Base-by-base conservation (phyloP, 1,284 basidiomycete species). In the Vanrija humicola region DNA sequence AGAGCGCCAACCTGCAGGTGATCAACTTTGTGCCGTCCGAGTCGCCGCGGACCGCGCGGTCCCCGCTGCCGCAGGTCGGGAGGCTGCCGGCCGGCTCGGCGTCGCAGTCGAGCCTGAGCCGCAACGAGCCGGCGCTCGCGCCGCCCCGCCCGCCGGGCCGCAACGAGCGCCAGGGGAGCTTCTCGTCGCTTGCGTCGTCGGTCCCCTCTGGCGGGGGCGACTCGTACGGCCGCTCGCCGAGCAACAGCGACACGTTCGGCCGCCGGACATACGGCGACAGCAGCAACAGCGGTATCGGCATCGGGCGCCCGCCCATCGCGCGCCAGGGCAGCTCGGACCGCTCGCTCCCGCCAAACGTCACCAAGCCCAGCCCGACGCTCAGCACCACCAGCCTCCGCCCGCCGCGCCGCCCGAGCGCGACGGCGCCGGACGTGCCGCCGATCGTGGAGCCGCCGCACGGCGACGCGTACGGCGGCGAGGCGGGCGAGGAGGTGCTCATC, bases 1-100 rank as follows among this genome's bases (percentile, higher is more conserved):
- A 82, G 81, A 26, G 68, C 6, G 76, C 77, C 1, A 34, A 34
- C 34, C 34, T 34, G 9, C 9, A 8, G 9, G 54, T 79, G 50
- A 67, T 76, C 54, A 72, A 72, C 46, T 75, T 77, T 46, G 55
- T 15, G 18, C 47, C 39, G 49, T 25, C 47, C 23, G 38, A 48
- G 38, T 48, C 38, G 7, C 40, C 15, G 23, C 47, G 62, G 9
- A 38, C 49, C 25, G 50, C 49, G n/a, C 58, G 58, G 1, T 59
- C 54, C 14, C 59, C 60, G 2, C 62, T 61, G 16, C 48, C 38
- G 12, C 16, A 19, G 21, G 56, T 23, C 49, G 56, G 43, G 55
- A 57, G 10, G 52, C 53, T 18, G 16, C 51, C 21, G 23, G 28
- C 16, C 48, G 55, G 38, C 46, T 50, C 44, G 54, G 51, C 40